Evolutionary conservation across 495 filamentous ascomycete genomes (phyloP), one percentile per base, ranked within the genome.

Genomic region (Aspergillus olivimuriae): DNA sequence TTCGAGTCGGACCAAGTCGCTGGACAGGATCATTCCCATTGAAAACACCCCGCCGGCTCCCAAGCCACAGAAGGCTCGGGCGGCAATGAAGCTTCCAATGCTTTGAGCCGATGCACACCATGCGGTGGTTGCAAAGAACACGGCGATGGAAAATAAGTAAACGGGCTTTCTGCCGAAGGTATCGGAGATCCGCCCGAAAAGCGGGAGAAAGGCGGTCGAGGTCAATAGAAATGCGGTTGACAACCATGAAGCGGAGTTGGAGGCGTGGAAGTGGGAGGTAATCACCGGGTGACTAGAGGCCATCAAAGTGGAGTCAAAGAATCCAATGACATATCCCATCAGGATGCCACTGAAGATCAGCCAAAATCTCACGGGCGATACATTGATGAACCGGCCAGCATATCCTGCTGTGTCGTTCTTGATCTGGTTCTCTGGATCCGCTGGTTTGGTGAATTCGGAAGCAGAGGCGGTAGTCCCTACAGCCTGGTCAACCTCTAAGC

Each of bases 211-310:
- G 22, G 78, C 75, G 4, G 84, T 88, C 12, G 78, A 82, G 0
- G 84, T 89, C n/a, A 91, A 66, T 7, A 89, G 54, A 42, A 89
- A 91, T 0, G 84, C 78, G 0, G 85, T 89, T 16, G 85, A 87
- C 3, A 91, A 69, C 86, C 86, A 91, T 8, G 84, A 88, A 5
- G 85, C 85, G 14, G 75, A 70, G 53, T 89, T 88, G 11, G 83
- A 82, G 38, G 81, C 74, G 39, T 81, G 68, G 57, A 91, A 89
- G 53, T 87, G 77, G 1, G 83, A 86, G 0, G 86, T 89, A 40
- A 91, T 88, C 23, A 87, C 83, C 7, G 86, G 86, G 60, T 91
- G 86, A 34, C 76, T 83, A 2, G 84, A 87, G 0, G 85, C 84
- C 84, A 91, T 89, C 51, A 89, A 73, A 5, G 85, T 89, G 20